These are phyloP conservation scores for Tremellales sp. DNA, from an alignment of 1,284 basidiomycete genomes.

Conservation along the genomic window DNA sequence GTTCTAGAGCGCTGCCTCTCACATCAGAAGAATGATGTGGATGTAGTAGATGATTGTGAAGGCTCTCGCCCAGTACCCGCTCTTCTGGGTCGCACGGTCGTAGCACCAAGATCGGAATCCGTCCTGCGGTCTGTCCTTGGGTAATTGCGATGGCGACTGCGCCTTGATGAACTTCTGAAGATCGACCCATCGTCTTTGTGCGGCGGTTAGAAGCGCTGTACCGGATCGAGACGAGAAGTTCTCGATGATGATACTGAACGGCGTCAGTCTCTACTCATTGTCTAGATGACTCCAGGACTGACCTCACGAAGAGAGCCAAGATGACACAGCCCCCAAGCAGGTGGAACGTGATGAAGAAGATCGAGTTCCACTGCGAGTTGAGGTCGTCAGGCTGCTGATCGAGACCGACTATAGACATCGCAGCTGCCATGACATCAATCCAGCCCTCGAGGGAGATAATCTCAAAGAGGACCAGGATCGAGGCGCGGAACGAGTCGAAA, in stretches of 20 bases:
- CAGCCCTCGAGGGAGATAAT: constrained; percentile 95
- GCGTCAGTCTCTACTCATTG: background rate
- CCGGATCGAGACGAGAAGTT: constrained; percentile 87
- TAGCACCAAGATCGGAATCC: constrained; percentile 79
- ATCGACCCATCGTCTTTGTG: constrained; percentile 96
- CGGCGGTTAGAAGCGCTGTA: constrained; percentile 72
- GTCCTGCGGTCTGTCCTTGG: constrained; percentile 20
- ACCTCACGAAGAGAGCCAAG: constrained; percentile 83
- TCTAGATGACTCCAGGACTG: constrained; percentile 18
- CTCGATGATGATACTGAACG: constrained; percentile 79
- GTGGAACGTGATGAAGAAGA: constrained; percentile 93
- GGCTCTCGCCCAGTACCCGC: constrained; percentile 85
- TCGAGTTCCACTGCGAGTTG: constrained; percentile 70
- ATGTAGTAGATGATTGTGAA: constrained; percentile 79
- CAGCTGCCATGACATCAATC: constrained; percentile 83
- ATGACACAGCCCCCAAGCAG: constrained; percentile 88
- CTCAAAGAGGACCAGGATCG: constrained; percentile 90
- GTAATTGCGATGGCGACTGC: constrained; percentile 72
- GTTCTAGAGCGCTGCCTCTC: constrained; percentile 45
- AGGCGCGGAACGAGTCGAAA: constrained; percentile 83
- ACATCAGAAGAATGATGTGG: constrained; percentile 86
- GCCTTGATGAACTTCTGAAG: constrained; percentile 81
- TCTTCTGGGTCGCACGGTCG: constrained; percentile 81
- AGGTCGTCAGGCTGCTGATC: constrained; percentile 69
- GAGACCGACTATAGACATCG: constrained; percentile 71